These are phyloP conservation scores for Penicillium sp. DNA, from an alignment of 2,329 filamentous ascomycete species.

Conservation along the genomic window DNA sequence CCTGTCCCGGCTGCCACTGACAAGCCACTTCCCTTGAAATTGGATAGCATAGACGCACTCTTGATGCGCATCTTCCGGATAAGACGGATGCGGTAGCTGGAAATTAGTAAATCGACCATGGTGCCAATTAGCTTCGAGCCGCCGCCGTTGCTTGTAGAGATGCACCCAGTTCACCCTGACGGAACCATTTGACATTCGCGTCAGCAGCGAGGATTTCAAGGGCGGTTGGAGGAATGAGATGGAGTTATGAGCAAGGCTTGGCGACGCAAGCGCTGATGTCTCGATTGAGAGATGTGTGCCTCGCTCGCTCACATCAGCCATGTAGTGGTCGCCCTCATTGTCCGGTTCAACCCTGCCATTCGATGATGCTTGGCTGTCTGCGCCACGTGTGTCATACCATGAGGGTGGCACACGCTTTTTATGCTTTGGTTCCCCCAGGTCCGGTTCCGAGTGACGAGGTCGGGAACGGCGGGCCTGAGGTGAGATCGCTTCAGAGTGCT, in stretches of 20 bases:
- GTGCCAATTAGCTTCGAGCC: slow-evolving; percentile 90
- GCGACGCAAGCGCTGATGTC: slow-evolving; percentile 13
- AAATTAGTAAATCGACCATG: slow-evolving; percentile 81
- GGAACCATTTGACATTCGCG: slow-evolving; percentile 36
- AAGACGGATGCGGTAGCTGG: slow-evolving; percentile 80
- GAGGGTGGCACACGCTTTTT: slow-evolving; percentile 55
- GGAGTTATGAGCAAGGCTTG: slow-evolving; percentile 14
- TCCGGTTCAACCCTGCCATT: slow-evolving; percentile 28
- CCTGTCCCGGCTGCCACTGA: slow-evolving; percentile 89
- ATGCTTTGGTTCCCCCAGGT: slow-evolving; percentile 52
- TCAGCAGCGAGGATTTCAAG: slow-evolving; percentile 36
- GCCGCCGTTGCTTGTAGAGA: slow-evolving; percentile 82
- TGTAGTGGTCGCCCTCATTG: slow-evolving; percentile 45
- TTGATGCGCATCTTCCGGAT: slow-evolving; percentile 78
- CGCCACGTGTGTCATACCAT: slow-evolving; percentile 45
- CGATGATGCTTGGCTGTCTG: background rate
- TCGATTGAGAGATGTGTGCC: slow-evolving; percentile 11
- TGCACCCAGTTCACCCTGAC: slow-evolving; percentile 85
- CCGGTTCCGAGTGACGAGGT: slow-evolving; percentile 49
- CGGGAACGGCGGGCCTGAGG: slow-evolving; percentile 50
- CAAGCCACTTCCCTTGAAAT: slow-evolving; percentile 79
- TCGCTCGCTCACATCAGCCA: slow-evolving; percentile 44
- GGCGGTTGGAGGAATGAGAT: slow-evolving; percentile 22
- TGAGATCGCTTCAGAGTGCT: slow-evolving; percentile 42
- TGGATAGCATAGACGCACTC: slow-evolving; percentile 97